A percentile compares a stretch with the other conserved stretches of the same genome.
These are phyloP conservation scores for Echinochloa phyllopogon DNA, from an alignment of 176 grass and related monocot genomes.

Conservation along the genomic window DNA sequence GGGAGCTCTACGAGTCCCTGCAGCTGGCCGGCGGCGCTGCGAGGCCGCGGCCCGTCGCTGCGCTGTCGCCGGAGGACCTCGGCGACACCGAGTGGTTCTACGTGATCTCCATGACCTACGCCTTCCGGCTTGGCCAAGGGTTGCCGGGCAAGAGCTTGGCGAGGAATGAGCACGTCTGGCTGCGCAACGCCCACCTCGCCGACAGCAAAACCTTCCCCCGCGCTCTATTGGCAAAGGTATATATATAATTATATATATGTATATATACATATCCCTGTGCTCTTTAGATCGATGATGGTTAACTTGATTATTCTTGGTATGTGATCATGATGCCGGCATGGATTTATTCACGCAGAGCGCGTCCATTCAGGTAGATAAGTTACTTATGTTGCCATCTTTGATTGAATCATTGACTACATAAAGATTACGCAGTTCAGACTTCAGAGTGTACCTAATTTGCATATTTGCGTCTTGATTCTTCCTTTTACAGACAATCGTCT, in stretches of 20 bases:
- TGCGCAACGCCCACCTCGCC: conserved; percentile 65
- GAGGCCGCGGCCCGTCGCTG: conserved; percentile 56
- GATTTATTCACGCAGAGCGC: conserved; percentile 49
- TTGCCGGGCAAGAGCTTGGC: conserved; percentile 71
- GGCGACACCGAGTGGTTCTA: conserved; percentile 87
- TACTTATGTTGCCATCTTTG: no score
- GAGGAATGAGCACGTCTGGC: conserved; percentile 60
- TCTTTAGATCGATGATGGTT: neutral
- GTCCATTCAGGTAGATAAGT: conserved; percentile 59
- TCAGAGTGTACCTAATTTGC: no score
- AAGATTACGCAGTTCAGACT: no score
- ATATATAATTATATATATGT: neutral
- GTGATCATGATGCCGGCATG: neutral
- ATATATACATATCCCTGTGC: no score
- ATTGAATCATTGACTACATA: neutral
- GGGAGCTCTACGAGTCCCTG: conserved; percentile 80
- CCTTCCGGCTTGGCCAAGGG: conserved; percentile 71
- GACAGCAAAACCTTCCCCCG: conserved; percentile 60
- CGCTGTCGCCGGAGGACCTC: conserved; percentile 81
- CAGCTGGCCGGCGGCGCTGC: conserved; percentile 57
- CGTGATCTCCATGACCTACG: conserved; percentile 90
- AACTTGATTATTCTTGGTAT: neutral
- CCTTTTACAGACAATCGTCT: conserved; percentile 64
- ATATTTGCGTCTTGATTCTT: neutral
- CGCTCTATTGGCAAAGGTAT: conserved; percentile 75